Percentiles rank a stretch among this genome's conserved stretches.
Evolutionary conservation across 768 basidiomycete species (phyloP).

Genomic region (Hericium coralloides): DNA sequence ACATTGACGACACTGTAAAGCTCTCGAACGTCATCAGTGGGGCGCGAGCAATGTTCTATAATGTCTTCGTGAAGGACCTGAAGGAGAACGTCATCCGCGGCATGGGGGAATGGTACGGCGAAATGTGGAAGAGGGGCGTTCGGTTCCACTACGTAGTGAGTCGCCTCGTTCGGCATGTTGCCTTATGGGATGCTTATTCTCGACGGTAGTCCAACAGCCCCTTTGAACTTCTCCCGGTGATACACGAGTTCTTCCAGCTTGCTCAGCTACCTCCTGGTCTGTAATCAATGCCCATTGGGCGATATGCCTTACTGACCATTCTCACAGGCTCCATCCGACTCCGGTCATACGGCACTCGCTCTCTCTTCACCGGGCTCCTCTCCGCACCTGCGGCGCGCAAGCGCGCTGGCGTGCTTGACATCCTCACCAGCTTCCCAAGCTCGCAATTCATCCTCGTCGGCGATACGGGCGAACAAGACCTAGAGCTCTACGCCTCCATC

Average conservation of each 20-base stretch:
- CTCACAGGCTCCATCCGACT: conserved; percentile 63
- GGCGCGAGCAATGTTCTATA: conserved; percentile 75
- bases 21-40: conserved; percentile 70
- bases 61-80: conserved; percentile 85
- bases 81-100: conserved; percentile 72
- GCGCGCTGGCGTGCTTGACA: conserved; percentile 67
- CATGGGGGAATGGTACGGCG: conserved; percentile 72
- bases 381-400: conserved; percentile 80
- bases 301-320: conserved; percentile 3
- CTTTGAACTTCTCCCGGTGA: conserved; percentile 70
- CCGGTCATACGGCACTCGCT: conserved; percentile 78
- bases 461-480: conserved; percentile 91
- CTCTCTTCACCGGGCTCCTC: conserved; percentile 76
- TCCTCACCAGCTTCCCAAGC: conserved; percentile 64
- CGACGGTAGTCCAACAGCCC: conserved; percentile 72
- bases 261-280: conserved; percentile 60
- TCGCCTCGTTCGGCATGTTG: conserved; percentile 10
- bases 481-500: conserved; percentile 79
- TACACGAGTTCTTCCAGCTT: conserved; percentile 66
- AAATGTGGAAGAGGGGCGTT: conserved; percentile 62
- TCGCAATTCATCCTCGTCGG: conserved; percentile 81
- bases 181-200: neutral
- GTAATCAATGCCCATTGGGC: conserved; percentile 4
- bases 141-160: conserved; percentile 86
- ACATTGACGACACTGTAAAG: conserved; percentile 93